phyloP scores from a whole-genome alignment of 805 yeast species.

The Nakazawaea ambrosiae region DNA sequence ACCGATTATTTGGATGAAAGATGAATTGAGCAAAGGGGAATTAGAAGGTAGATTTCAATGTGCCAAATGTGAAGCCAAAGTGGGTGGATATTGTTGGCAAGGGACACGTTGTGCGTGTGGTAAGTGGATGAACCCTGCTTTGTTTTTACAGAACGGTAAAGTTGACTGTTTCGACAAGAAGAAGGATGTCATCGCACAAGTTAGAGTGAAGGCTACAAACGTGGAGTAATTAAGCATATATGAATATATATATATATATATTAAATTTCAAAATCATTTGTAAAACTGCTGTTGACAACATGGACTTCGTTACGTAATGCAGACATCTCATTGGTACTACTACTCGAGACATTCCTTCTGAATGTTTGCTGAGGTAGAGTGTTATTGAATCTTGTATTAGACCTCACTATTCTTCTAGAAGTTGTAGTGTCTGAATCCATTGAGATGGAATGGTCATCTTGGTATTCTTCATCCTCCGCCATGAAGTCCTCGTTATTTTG shows the following conservation, averaged over 20 bases:
- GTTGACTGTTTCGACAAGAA: slow-evolving; percentile 53
- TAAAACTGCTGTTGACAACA: background rate
- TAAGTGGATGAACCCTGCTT: slow-evolving; percentile 90
- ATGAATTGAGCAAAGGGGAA: slow-evolving; percentile 63
- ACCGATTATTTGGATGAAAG: slow-evolving; percentile 89
- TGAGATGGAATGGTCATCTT: slow-evolving; percentile 25
- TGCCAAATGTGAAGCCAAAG: slow-evolving; percentile 76
- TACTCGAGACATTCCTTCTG: slow-evolving; percentile 1
- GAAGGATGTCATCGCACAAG: slow-evolving; percentile 10
- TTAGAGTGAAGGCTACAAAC: slow-evolving; percentile 9
- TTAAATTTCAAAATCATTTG: background rate
- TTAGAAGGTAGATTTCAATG: slow-evolving; percentile 85
- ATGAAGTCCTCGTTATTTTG: slow-evolving; percentile 22
- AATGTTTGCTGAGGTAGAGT: background rate
- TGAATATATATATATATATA: background rate
- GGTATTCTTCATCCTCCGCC: slow-evolving; percentile 31
- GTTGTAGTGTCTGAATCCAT: slow-evolving; percentile 14
- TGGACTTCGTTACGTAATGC: slow-evolving; percentile 8
- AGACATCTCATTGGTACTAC: slow-evolving; percentile 1
- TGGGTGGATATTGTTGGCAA: slow-evolving; percentile 92
- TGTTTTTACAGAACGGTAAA: slow-evolving; percentile 72
- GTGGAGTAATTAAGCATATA: slow-evolving; percentile 1
- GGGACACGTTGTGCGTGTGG: slow-evolving; percentile 95
- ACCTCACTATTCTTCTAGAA: slow-evolving; percentile 1
- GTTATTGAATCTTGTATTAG: background rate